Conservation (phyloP, 768 basidiomycete species). For the Lentinula aciculospora region DNA sequence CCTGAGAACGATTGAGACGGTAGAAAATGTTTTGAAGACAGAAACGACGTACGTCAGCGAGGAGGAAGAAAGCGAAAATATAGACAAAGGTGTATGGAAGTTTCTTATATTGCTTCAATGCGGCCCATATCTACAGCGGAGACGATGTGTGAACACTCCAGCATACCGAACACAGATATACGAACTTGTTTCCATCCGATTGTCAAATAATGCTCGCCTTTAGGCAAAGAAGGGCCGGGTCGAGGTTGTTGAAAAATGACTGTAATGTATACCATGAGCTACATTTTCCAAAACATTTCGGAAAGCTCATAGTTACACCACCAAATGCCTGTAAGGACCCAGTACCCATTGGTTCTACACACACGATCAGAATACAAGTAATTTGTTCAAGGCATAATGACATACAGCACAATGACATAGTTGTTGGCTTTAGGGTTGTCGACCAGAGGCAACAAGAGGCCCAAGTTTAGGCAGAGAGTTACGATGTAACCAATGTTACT, state of each 20-base stretch:
- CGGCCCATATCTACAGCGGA: slow-evolving; percentile 63
- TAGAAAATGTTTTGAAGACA: not conserved
- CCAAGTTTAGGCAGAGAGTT: slow-evolving; percentile 60
- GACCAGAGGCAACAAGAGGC: slow-evolving; percentile 59
- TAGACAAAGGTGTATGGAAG: slow-evolving; percentile 82
- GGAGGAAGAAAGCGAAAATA: slow-evolving; percentile 69
- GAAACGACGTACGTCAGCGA: slow-evolving; percentile 54
- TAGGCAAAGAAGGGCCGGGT: slow-evolving; percentile 73
- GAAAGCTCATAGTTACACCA: slow-evolving; percentile 57
- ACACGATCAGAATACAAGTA: not conserved
- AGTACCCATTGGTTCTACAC: slow-evolving; percentile 60
- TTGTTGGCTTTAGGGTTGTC: slow-evolving; percentile 64
- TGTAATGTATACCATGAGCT: slow-evolving; percentile 17
- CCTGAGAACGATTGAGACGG: slow-evolving; percentile 34
- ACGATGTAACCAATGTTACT: slow-evolving; percentile 73
- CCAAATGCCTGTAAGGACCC: slow-evolving; percentile 80
- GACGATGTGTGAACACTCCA: not conserved
- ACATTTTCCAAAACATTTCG: not conserved
- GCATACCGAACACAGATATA: not conserved
- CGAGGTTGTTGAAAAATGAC: slow-evolving; percentile 85
- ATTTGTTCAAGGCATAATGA: not conserved
- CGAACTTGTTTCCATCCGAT: slow-evolving; percentile 84
- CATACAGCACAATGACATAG: slow-evolving; percentile 66
- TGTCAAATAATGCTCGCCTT: slow-evolving; percentile 70
- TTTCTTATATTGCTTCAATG: slow-evolving; percentile 67